phyloP scores from a whole-genome alignment of 805 yeast genomes.

The Ogataea sp. region DNA sequence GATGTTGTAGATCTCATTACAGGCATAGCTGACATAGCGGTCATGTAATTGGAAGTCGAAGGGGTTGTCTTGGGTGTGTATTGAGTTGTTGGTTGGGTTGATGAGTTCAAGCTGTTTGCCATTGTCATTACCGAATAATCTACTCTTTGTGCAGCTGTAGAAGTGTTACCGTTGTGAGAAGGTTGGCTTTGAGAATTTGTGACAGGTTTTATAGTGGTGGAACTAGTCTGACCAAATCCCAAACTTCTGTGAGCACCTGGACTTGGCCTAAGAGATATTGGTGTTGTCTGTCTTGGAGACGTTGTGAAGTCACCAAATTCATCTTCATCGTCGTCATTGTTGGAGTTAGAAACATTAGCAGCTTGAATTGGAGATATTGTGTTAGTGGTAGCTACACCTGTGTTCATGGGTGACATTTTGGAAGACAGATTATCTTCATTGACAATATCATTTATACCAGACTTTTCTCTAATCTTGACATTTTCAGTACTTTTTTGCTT shows the following conservation, averaged over 20 bases:
- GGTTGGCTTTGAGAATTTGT: no score
- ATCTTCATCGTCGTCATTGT: slow-evolving; percentile 4
- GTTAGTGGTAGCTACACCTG: not conserved
- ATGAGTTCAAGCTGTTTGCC: not conserved
- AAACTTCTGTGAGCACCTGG: not conserved
- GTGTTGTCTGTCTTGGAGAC: not conserved
- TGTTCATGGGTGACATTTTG: not conserved
- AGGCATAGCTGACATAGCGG: slow-evolving; percentile 1
- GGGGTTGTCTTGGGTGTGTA: not conserved
- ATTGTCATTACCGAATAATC: slow-evolving; percentile 3
- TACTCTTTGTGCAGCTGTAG: not conserved
- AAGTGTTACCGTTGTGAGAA: not conserved
- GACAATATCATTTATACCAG: not conserved
- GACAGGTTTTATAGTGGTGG: not conserved
- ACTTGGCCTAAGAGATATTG: not conserved
- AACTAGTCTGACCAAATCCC: not conserved
- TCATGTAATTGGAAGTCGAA: not conserved
- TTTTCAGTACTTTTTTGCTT: slow-evolving; percentile 9
- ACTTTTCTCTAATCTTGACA: slow-evolving; percentile 5
- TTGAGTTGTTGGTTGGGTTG: slow-evolving; percentile 1
- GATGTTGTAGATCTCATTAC: not conserved
- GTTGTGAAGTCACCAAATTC: slow-evolving; percentile 10
- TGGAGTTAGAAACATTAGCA: no score
- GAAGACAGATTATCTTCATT: not conserved
- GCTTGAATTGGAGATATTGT: not conserved